Evolutionary conservation across 208 protist genomes (phyloP).

Genomic region (Kentomonas sorsogonicus): DNA sequence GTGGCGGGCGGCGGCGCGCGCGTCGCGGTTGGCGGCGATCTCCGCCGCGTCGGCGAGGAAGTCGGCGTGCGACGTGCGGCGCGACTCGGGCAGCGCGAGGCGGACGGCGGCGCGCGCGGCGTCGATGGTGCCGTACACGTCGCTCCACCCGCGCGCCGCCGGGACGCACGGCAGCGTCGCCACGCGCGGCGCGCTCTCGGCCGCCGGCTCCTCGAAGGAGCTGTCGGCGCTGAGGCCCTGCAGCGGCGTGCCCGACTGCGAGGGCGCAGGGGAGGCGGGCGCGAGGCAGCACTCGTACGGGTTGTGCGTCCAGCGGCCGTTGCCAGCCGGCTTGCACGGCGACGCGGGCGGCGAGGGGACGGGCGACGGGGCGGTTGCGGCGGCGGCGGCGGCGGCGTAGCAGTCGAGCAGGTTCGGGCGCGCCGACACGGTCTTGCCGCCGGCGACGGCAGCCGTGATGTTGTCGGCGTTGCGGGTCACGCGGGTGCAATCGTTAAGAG

Average conservation of each 20-base stretch:
- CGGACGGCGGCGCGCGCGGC: background rate
- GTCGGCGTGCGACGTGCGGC: no score
- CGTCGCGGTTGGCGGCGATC: background rate
- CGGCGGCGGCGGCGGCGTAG: background rate
- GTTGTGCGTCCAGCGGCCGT: background rate
- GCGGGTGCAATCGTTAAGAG: slow-evolving; percentile 71
- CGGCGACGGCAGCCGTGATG: slow-evolving; percentile 39
- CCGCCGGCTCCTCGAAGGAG: slow-evolving; percentile 3
- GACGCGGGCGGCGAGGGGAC: background rate
- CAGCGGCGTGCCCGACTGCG: background rate
- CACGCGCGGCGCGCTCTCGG: background rate
- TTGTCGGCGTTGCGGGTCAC: slow-evolving; percentile 75
- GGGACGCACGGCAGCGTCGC: background rate
- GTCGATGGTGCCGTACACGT: background rate
- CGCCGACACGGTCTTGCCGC: background rate
- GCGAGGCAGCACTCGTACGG: background rate
- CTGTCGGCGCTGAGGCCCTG: background rate
- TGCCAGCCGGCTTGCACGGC: slow-evolving; percentile 1
- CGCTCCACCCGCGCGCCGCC: background rate
- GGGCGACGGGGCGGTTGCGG: background rate
- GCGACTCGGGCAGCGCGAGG: no score
- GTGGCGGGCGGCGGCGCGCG: background rate
- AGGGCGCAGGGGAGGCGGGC: background rate
- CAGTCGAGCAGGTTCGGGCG: background rate
- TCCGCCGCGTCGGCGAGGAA: no score